Conservation (phyloP, 176 grass and related monocot genomes). For the Musa acuminata region DNA sequence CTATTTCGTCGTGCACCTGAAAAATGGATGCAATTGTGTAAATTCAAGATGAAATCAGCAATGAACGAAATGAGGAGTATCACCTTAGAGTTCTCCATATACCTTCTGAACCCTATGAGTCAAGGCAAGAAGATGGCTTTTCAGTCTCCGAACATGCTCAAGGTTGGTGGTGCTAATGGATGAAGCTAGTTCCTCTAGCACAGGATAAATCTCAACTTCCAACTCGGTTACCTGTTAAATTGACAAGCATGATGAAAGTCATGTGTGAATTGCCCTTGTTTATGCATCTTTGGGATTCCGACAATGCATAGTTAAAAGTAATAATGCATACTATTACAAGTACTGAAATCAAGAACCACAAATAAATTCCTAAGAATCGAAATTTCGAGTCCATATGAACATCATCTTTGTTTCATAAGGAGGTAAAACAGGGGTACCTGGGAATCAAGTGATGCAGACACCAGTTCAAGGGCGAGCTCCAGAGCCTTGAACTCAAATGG, state of each 20-base stretch:
- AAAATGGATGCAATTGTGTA: not conserved
- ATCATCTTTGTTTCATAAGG: too few relatives aligned
- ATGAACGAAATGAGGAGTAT: not conserved
- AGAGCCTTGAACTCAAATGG: slow-evolving; percentile 23
- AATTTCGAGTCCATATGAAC: too few relatives aligned
- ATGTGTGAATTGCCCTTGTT: not conserved
- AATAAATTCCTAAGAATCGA: too few relatives aligned
- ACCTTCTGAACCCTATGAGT: slow-evolving; percentile 21
- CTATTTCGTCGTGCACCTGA: slow-evolving; percentile 15
- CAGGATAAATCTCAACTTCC: slow-evolving; percentile 22
- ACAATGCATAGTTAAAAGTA: not conserved
- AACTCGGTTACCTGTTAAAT: slow-evolving; percentile 17
- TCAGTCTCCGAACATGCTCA: slow-evolving; percentile 13
- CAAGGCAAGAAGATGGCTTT: slow-evolving; percentile 17
- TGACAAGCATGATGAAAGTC: not conserved
- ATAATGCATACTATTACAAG: not conserved
- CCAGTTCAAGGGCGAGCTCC: slow-evolving; percentile 20
- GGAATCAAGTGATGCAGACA: slow-evolving; percentile 14
- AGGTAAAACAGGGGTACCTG: slow-evolving; percentile 1
- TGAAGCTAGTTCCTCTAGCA: slow-evolving; percentile 18
- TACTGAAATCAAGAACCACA: not conserved
- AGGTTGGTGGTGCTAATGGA: slow-evolving; percentile 16
- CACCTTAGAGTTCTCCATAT: not conserved
- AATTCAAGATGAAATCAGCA: not conserved
- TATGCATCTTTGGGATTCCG: too few relatives aligned